phyloP scores from a whole-genome alignment of 2,329 filamentous ascomycete genomes.

The Conoideocrella luteorostrata region DNA sequence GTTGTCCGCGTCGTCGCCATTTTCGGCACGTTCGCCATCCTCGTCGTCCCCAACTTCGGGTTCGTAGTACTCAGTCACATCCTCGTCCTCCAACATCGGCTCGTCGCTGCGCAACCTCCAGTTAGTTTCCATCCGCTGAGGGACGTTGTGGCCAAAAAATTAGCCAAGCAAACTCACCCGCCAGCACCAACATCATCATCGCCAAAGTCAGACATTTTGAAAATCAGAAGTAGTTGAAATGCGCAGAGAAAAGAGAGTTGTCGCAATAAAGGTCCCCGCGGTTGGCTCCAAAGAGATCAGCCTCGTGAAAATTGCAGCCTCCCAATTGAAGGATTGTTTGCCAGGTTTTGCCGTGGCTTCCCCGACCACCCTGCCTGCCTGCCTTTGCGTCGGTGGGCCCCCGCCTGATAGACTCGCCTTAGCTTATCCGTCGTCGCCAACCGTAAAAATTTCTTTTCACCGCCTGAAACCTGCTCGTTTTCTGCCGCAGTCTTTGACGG shows the following conservation, averaged over 20 bases:
- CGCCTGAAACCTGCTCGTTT: constrained; percentile 24
- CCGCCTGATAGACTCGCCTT: background rate
- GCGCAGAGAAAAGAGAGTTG: background rate
- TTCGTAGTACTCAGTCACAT: constrained; percentile 51
- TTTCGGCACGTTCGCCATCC: constrained; percentile 43
- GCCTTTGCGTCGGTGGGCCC: background rate
- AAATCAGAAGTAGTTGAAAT: background rate
- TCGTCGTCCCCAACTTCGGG: constrained; percentile 49
- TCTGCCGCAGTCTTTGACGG: constrained; percentile 26
- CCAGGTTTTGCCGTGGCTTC: constrained; percentile 24
- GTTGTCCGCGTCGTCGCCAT: constrained; percentile 52
- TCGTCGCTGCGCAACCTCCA: constrained; percentile 48
- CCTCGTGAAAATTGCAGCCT: constrained; percentile 25
- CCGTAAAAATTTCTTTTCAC: constrained; percentile 22
- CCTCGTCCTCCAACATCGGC: constrained; percentile 67
- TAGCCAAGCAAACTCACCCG: constrained; percentile 38
- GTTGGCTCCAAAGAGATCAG: constrained; percentile 1
- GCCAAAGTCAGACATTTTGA: constrained; percentile 66
- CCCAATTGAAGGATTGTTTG: constrained; percentile 15
- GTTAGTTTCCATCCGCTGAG: too few species aligned
- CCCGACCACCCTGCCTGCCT: constrained; percentile 13
- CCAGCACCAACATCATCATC: constrained; percentile 56
- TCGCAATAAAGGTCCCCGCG: background rate
- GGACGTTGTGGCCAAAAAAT: background rate
- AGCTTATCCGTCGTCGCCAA: constrained; percentile 19